Base-by-base conservation (phyloP, 75 land plant species). In the Picea sitchensis region DNA sequence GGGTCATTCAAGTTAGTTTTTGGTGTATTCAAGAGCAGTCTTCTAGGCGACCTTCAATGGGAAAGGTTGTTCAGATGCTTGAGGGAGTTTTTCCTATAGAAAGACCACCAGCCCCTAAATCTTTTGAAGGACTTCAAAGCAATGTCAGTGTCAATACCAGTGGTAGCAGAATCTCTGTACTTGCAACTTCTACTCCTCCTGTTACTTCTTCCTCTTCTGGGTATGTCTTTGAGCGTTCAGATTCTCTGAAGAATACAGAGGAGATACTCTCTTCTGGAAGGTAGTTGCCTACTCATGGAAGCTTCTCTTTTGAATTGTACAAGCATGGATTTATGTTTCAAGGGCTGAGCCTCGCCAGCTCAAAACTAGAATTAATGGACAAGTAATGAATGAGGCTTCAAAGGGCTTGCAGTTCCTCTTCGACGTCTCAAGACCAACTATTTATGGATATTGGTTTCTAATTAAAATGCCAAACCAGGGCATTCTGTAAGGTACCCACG, bases 11-110 rank as follows among this genome's bases (percentile, higher is more conserved):
- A 73, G 90, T 89, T 30, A 83, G 93, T 71, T 93, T 93, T 67
- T 93, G 95, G 95, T 93, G 95, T 80, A 89, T 93, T 15, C 93
- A 93, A 54, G 94, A 89, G 80, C 91, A 92, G 14, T 91, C 95
- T 14, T 84, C 88, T 63, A 82, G 81, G 63, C 77, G 95, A 80
- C 95, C 95, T 14, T 83, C 81, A 61, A 93, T 93, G 94, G 86
- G 91, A 36, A 92, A 85, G 75, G 90, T 93, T 34, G 91, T 93
- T 18, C 94, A 93, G 71, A 89, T 93, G 94, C 61, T 93, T 14
- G 96, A 93, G 79, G 96, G 95, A 41, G 81, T 89, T 38, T 65
- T 79, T 58, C 89, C 79, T 15, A 84, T 92, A 7, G 90, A 86
- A 58, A 87, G 59, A 65, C 91, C 94, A 30, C 94, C 94, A 17